Percentiles rank a stretch among this genome's conserved stretches.
These are phyloP conservation scores for Dichomitus squalens DNA, from an alignment of 1,284 basidiomycete genomes.

Conservation along the genomic window DNA sequence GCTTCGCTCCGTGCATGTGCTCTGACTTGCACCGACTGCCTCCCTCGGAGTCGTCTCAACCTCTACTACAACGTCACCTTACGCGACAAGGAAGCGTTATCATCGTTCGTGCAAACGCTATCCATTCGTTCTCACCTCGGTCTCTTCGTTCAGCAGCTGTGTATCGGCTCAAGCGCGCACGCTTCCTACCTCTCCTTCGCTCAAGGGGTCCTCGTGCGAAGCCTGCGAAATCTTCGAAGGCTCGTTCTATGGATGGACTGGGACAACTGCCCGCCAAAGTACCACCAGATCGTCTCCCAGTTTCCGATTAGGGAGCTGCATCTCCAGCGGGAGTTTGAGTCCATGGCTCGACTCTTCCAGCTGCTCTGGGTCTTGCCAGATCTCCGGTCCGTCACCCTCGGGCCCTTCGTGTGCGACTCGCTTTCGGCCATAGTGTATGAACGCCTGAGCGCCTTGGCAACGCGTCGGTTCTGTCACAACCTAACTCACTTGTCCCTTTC, in stretches of 20 bases:
- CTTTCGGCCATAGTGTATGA: neutral
- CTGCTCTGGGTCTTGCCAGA: neutral
- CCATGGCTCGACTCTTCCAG: neutral
- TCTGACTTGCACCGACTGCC: neutral
- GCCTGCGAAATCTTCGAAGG: neutral
- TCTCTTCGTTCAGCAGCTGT: neutral
- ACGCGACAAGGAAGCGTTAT: neutral
- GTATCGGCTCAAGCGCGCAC: neutral
- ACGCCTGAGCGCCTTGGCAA: neutral
- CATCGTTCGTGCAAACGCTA: neutral
- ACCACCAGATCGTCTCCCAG: neutral
- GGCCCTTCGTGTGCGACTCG: neutral
- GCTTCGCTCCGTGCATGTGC: neutral
- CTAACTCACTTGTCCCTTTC: neutral
- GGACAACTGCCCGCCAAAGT: neutral
- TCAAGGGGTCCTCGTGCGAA: neutral
- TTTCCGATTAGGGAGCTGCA: neutral
- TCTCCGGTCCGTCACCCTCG: neutral
- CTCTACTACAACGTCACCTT: neutral
- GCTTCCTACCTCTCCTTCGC: neutral
- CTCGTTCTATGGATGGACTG: neutral
- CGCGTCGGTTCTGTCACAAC: neutral
- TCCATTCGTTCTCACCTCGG: neutral
- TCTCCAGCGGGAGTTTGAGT: neutral
- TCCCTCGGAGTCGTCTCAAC: neutral